Conservation (phyloP, 371 early-diverging fungal genomes). For the Phascolomyces articulosus region DNA sequence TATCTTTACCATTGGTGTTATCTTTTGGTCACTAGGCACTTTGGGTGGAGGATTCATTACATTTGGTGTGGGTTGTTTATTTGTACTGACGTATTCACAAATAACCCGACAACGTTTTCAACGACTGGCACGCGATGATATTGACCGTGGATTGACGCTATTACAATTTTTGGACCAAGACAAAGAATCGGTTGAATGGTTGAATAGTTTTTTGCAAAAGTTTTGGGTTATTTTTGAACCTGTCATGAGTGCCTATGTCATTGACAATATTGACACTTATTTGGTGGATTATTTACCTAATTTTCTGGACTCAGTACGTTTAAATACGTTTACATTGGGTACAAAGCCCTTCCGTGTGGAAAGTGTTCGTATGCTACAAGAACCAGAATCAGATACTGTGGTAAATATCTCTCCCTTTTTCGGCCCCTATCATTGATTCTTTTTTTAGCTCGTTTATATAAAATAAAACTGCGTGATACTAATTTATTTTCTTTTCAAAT, state of each 20-base stretch:
- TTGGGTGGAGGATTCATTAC: conserved; percentile 59
- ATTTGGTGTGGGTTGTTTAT: conserved; percentile 47
- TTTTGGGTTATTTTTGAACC: conserved; percentile 99
- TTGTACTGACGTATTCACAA: conserved; percentile 70
- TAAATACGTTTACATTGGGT: conserved; percentile 97
- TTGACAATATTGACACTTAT: conserved; percentile 75
- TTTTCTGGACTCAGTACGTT: conserved; percentile 88
- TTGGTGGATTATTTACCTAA: conserved; percentile 84
- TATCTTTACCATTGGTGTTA: conserved; percentile 35
- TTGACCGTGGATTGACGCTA: conserved; percentile 63
- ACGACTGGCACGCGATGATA: conserved; percentile 71
- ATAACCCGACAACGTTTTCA: conserved; percentile 68
- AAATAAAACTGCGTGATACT: too few species aligned
- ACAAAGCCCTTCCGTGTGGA: conserved; percentile 95
- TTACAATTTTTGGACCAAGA: conserved; percentile 52
- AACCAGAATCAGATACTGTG: conserved; percentile 81
- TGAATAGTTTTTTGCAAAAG: conserved; percentile 87
- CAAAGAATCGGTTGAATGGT: conserved; percentile 95
- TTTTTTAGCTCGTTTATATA: too few species aligned
- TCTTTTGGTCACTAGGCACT: conserved; percentile 42
- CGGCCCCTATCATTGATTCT: too few species aligned
- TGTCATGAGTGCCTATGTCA: conserved; percentile 78
- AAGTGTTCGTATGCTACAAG: conserved; percentile 75
- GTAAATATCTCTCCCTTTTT: conserved; percentile 55
- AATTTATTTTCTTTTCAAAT: too few species aligned